Conservation (phyloP, 352 stramenopile genomes). For the Pythium aphanidermatum region DNA sequence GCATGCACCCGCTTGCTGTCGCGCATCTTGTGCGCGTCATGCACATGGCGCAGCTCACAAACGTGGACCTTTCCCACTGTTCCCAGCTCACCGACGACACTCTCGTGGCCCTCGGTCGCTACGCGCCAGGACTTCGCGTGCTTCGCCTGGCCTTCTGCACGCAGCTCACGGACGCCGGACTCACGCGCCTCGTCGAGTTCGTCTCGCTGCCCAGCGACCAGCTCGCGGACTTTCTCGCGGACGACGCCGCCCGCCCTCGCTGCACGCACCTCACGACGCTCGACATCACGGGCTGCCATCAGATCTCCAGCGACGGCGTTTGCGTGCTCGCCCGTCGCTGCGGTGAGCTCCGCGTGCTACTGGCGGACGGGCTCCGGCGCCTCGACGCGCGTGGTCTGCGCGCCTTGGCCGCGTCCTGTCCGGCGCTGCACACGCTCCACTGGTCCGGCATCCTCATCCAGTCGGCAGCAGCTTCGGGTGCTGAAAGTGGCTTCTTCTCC, state of each 20-base stretch:
- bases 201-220: slow-evolving; percentile 17
- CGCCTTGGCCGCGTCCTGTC: slow-evolving; percentile 29
- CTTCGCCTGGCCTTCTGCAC: slow-evolving; percentile 52
- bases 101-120: slow-evolving; percentile 36
- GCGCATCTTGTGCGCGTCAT: slow-evolving; percentile 36
- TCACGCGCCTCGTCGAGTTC: slow-evolving; percentile 40
- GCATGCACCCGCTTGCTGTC: slow-evolving; percentile 37
- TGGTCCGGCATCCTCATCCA: slow-evolving; percentile 64
- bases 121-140: slow-evolving; percentile 27
- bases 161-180: slow-evolving; percentile 41
- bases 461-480: slow-evolving; percentile 6
- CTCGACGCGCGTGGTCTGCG: slow-evolving; percentile 26
- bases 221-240: slow-evolving; percentile 21
- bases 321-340: slow-evolving; percentile 32
- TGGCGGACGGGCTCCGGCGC: slow-evolving; percentile 55
- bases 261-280: slow-evolving; percentile 41
- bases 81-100: slow-evolving; percentile 47
- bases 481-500: slow-evolving; percentile 47
- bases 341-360: slow-evolving; percentile 29
- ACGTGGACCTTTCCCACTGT: slow-evolving; percentile 52
- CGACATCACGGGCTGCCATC: slow-evolving; percentile 64
- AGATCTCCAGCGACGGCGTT: slow-evolving; percentile 45
- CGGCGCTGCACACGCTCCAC: slow-evolving; percentile 28
- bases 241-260: slow-evolving; percentile 16
- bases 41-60: slow-evolving; percentile 20